A percentile compares a stretch with the other conserved stretches of the same genome.
Evolutionary conservation across 2,329 filamentous ascomycete genomes (phyloP).

Genomic region (Talaromyces sp.): DNA sequence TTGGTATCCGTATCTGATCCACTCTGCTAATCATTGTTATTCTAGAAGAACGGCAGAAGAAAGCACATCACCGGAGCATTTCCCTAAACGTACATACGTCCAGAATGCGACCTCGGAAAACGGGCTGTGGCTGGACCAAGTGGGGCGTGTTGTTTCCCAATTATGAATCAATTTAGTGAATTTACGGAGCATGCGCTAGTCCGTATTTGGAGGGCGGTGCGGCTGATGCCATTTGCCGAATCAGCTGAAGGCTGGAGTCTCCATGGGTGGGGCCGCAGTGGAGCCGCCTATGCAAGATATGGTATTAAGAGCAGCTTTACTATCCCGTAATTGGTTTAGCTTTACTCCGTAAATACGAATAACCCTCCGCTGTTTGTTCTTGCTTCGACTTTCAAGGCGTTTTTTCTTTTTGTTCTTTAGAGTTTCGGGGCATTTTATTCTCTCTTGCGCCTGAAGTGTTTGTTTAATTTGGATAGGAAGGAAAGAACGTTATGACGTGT

Average conservation of each 20-base stretch:
- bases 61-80: not conserved
- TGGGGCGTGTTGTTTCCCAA: not conserved
- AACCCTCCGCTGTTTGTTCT: not conserved
- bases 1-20: too few species aligned
- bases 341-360: not conserved
- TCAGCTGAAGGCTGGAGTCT: not conserved
- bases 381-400: not conserved
- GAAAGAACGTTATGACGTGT: not conserved
- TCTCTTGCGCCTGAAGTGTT: not conserved
- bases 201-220: not conserved
- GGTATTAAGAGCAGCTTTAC: too few species aligned
- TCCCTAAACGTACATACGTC: not conserved
- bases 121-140: too few species aligned
- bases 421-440: not conserved
- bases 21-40: not conserved
- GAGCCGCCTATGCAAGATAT: too few species aligned
- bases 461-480: not conserved
- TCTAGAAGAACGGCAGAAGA: not conserved
- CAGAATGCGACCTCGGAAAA: too few species aligned
- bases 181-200: not conserved
- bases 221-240: not conserved
- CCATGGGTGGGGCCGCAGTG: not conserved
- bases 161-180: too few species aligned
- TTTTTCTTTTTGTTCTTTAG: too few species aligned
- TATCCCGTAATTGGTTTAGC: too few species aligned